Base-by-base conservation (phyloP, 2,329 filamentous ascomycete genomes). In the Myrmaecium sp. region DNA sequence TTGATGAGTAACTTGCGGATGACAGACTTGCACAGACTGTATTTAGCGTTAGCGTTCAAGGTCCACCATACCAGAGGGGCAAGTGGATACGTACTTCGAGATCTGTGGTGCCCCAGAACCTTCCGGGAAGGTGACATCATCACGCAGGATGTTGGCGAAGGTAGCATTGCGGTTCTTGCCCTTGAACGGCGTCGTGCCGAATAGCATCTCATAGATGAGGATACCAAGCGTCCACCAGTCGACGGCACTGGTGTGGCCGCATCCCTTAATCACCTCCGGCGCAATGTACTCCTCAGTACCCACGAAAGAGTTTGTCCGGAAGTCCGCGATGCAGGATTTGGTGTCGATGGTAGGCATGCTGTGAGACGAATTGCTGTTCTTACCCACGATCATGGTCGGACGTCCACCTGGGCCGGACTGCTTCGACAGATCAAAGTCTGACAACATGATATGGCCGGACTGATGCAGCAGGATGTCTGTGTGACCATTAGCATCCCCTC, bases 201-300 rank as follows among this genome's bases (percentile, higher is more conserved):
- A 98, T 18, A 98, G 64, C 89, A 98, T 98, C 55, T 98, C 89
- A 51, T 95, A 98, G 30, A 98, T 83, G 45, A 98, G 57, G 39
- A 98, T 95, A 12, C 89, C 89, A 28, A 98, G 56, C 1, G 89
- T 98, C 89, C 89, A 98, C 89, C 89, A 98, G 52, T 98, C 89
- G 9, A 98, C 89, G 9, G 89, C 89, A 47, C 86, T 95, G 5
- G 89, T 98, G 55, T 98, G 89, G 14, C 89, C 89, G 46, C 86
- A 94, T 20, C 89, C 89, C 57, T 95, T 95, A 51, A 98, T 98
- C 18, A 98, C 89, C 53, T 98, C 89, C 2, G 89, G 89, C 1
- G 89, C 89, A 46, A 98, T 98, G 52, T 98, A 98, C 52, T 98
- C 89, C 52, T 98, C 89, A 1, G 89, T 98, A 11, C 89, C 89